Evolutionary conservation across 2,329 filamentous ascomycete species (phyloP), one percentile per base, ranked within the genome.

Genomic region (Didymellaceae sp.): DNA sequence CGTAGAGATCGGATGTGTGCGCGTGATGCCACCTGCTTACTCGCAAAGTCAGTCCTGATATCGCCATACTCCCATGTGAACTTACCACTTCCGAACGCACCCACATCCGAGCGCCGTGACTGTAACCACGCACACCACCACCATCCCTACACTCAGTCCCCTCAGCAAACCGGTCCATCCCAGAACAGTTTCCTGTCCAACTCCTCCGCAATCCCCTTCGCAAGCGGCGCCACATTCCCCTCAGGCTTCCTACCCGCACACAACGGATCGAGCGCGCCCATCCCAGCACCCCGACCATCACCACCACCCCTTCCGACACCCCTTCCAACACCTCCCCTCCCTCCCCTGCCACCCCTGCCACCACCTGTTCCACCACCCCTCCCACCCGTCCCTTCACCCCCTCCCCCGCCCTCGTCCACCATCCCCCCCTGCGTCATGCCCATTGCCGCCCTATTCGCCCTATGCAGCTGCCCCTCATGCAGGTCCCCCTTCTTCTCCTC

Each of bases 401-500:
- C 31, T 8, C 37, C 14, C 16, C 37, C 26, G 4, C 33, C 30
- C 3, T 42, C 38, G 25, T 18, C 10, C 10, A 45, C 46, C 30
- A 41, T 13, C 14, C 10, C 30, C 43, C 52, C n/a, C n/a, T n/a
- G n/a, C n/a, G n/a, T n/a, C n/a, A n/a, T n/a, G 1, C 54, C 55
- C n/a, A 47, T 17, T 6, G 64, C 69, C 9, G 57, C 65, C 34
- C 68, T 24, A 43, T 72, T 71, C 47, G 53, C 52, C n/a, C 69
- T 61, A 58, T 71, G 67, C 51, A 72, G 37, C 51, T 66, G 62
- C 1, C 69, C 69, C 7, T 63, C 67, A 38, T 72, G 69, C 34
- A 72, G 37, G 44, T 70, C 63, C n/a, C 65, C 68, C 57, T 72
- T 71, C 31, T 65, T 46, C 50, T 68, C 68, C 42, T 67, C 67